A percentile compares a stretch with the other conserved stretches of the same genome.
These are phyloP conservation scores for Botrytis cinerea DNA, from an alignment of 2,329 filamentous ascomycete species.

Conservation along the genomic window DNA sequence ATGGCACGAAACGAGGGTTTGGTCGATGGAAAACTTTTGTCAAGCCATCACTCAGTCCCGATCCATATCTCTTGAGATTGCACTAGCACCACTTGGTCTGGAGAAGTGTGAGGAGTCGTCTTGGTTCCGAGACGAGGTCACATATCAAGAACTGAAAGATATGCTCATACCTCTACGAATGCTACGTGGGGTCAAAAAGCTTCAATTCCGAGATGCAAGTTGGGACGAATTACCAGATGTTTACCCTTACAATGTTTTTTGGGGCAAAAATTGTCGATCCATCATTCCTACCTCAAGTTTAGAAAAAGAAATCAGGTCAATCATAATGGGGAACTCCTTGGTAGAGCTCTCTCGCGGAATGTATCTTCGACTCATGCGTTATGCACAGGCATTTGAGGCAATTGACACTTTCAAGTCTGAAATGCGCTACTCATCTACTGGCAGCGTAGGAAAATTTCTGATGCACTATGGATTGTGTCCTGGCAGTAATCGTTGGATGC, in stretches of 20 bases:
- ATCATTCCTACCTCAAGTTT: neutral
- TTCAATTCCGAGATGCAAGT: neutral
- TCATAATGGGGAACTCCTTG: neutral
- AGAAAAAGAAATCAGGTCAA: neutral
- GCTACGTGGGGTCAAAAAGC: neutral
- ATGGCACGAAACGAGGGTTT: neutral
- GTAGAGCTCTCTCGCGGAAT: neutral
- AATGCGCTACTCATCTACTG: neutral
- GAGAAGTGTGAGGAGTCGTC: neutral
- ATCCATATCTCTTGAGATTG: neutral
- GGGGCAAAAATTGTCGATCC: neutral
- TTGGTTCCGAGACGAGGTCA: neutral
- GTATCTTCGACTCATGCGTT: neutral
- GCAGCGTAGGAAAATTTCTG: neutral
- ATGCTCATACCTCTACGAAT: neutral
- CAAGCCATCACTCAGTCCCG: neutral
- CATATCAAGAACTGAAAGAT: neutral
- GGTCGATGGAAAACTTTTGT: neutral
- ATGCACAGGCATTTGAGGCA: neutral
- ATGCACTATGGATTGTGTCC: neutral
- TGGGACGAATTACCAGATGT: neutral
- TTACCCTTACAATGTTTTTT: neutral
- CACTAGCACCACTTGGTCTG: neutral
- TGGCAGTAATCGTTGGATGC: neutral
- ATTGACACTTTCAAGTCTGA: neutral